Evolutionary conservation across 176 grass and related monocot genomes (phyloP).

Genomic region (bread wheat (Triticum aestivum)): IWGSC_CS_RefSeq_v2.1 NC_057800.1:639495609-639496108

Average conservation of each 20-base stretch:
- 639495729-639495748: no score
- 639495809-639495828: conserved; percentile 5
- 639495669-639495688: background rate
- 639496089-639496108: conserved; percentile 32
- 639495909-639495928: background rate
- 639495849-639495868: background rate
- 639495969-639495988: no score
- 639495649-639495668: conserved; percentile 2
- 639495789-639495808: background rate
- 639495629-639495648: conserved; percentile 28
- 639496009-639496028: background rate
- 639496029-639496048: background rate
- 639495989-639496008: background rate
- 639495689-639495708: conserved; percentile 20
- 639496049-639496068: background rate
- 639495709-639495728: background rate
- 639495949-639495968: background rate
- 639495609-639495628: background rate
- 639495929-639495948: background rate
- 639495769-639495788: conserved; percentile 12
- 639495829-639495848: background rate
- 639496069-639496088: background rate
- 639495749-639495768: no score
- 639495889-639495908: background rate
- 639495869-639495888: background rate